phyloP scores from a whole-genome alignment of 768 basidiomycete species.

The Sutorius australiensis region DNA sequence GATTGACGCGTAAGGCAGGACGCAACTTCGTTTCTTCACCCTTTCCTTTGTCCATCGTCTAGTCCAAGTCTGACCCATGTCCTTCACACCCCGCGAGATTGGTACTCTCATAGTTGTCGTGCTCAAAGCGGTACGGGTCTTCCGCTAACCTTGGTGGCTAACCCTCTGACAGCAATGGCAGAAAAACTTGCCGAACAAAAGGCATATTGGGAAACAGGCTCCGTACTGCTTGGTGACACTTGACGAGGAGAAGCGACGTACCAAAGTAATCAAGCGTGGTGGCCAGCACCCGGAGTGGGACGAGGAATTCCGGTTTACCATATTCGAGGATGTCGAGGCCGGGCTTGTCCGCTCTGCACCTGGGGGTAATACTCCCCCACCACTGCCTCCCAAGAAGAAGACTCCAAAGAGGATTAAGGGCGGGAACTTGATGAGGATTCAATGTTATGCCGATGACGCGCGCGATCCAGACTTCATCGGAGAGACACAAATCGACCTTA shows the following conservation, averaged over 20 bases:
- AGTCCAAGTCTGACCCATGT: slow-evolving; percentile 39
- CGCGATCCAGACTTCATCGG: slow-evolving; percentile 96
- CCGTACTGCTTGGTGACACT: slow-evolving; percentile 84
- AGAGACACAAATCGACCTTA: slow-evolving; percentile 82
- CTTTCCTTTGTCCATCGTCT: slow-evolving; percentile 1
- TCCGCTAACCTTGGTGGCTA: not conserved
- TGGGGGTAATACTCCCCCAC: slow-evolving; percentile 53
- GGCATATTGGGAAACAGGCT: slow-evolving; percentile 95
- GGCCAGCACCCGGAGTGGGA: slow-evolving; percentile 99
- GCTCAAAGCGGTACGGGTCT: slow-evolving; percentile 78
- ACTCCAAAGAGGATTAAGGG: slow-evolving; percentile 56
- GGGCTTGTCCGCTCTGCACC: slow-evolving; percentile 42
- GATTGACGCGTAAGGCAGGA: slow-evolving; percentile 21
- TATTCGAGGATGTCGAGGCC: slow-evolving; percentile 71
- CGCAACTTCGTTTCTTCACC: slow-evolving; percentile 4
- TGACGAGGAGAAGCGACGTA: slow-evolving; percentile 80
- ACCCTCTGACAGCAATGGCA: slow-evolving; percentile 33
- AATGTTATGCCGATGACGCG: slow-evolving; percentile 93
- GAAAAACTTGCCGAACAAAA: slow-evolving; percentile 88
- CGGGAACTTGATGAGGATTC: slow-evolving; percentile 70
- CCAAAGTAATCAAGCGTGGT: slow-evolving; percentile 92
- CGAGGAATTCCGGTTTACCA: slow-evolving; percentile 90
- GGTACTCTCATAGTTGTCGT: slow-evolving; percentile 94
- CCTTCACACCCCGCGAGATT: slow-evolving; percentile 65
- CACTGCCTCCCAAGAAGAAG: slow-evolving; percentile 63